Evolutionary conservation across 2,329 filamentous ascomycete species (phyloP).

Genomic region (Mollisiaceae sp.): DNA sequence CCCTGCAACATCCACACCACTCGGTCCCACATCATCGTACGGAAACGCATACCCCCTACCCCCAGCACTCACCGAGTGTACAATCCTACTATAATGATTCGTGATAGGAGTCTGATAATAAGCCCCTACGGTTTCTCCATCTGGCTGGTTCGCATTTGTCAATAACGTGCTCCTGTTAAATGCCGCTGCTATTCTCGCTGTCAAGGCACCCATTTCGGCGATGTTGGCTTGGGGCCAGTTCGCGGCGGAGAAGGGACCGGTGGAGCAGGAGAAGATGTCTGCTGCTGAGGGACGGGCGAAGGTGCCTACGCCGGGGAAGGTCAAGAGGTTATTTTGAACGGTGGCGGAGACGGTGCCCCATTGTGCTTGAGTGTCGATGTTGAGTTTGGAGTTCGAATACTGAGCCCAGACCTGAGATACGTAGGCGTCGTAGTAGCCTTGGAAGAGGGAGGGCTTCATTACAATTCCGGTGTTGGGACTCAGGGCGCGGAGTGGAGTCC

Average conservation of each 20-base stretch:
- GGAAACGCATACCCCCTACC: slow-evolving; percentile 67
- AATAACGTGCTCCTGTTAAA: slow-evolving; percentile 34
- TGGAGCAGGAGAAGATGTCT: slow-evolving; percentile 72
- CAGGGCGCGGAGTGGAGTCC: slow-evolving; percentile 47
- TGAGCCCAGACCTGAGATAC: slow-evolving; percentile 51
- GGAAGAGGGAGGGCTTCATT: slow-evolving; percentile 52
- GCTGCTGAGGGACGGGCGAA: slow-evolving; percentile 62
- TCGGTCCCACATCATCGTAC: slow-evolving; percentile 70
- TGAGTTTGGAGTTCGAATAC: slow-evolving; percentile 50
- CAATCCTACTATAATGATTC: slow-evolving; percentile 67
- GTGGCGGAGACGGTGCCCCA: slow-evolving; percentile 58
- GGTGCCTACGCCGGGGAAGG: slow-evolving; percentile 49
- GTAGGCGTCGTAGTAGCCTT: slow-evolving; percentile 52
- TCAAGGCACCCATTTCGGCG: slow-evolving; percentile 28
- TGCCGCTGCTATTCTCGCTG: slow-evolving; percentile 31
- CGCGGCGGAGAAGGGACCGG: slow-evolving; percentile 59
- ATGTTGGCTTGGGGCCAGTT: slow-evolving; percentile 27
- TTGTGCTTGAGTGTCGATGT: slow-evolving; percentile 67
- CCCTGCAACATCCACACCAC: slow-evolving; percentile 61
- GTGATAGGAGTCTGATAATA: slow-evolving; percentile 62
- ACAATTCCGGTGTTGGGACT: slow-evolving; percentile 48
- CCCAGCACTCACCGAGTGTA: slow-evolving; percentile 64
- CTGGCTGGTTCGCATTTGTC: slow-evolving; percentile 54
- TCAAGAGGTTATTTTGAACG: slow-evolving; percentile 44
- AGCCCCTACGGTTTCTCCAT: slow-evolving; percentile 51